Percentiles rank a stretch among this genome's conserved stretches.
These are phyloP conservation scores for Grammothele lineata DNA, from an alignment of 768 basidiomycete species.

Conservation along the genomic window DNA sequence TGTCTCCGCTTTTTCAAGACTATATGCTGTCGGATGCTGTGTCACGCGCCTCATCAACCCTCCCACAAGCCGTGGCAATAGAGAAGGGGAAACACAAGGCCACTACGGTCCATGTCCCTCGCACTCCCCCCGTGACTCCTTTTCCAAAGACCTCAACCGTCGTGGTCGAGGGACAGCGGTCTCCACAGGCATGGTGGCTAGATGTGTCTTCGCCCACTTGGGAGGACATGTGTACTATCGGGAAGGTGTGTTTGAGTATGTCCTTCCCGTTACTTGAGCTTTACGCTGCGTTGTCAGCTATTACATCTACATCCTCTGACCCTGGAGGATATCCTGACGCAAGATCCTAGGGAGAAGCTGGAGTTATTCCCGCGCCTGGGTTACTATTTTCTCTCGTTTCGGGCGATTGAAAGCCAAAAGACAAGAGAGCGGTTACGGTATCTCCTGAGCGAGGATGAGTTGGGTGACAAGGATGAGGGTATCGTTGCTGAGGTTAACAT, in stretches of 20 bases:
- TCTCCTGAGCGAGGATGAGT: slow-evolving; percentile 17
- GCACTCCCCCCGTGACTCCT: background rate
- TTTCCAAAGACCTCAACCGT: slow-evolving; percentile 1
- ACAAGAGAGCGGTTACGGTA: slow-evolving; percentile 36
- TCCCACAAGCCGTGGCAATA: slow-evolving; percentile 2
- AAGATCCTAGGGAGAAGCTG: slow-evolving; percentile 89
- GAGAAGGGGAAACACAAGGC: slow-evolving; percentile 49
- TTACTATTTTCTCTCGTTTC: slow-evolving; percentile 88
- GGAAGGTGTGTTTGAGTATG: slow-evolving; percentile 71
- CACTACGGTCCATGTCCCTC: slow-evolving; percentile 3
- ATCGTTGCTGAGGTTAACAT: slow-evolving; percentile 73
- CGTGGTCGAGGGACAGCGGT: background rate
- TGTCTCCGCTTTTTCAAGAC: slow-evolving; percentile 25
- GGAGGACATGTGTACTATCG: slow-evolving; percentile 82
- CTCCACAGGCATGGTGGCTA: slow-evolving; percentile 78
- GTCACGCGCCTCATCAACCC: background rate
- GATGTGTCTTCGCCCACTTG: slow-evolving; percentile 86
- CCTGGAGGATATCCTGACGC: slow-evolving; percentile 87
- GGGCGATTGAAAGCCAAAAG: slow-evolving; percentile 64
- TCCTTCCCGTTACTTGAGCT: too few species aligned
- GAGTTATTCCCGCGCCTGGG: slow-evolving; percentile 84
- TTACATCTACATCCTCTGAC: slow-evolving; percentile 90
- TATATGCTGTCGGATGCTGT: slow-evolving; percentile 29
- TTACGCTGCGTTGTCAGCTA: slow-evolving; percentile 48
- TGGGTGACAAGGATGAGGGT: slow-evolving; percentile 32